Percentiles rank a stretch among this genome's conserved stretches.
Evolutionary conservation across 345 rosid genomes (phyloP).

Genomic region (Cochlearia excelsa): DNA sequence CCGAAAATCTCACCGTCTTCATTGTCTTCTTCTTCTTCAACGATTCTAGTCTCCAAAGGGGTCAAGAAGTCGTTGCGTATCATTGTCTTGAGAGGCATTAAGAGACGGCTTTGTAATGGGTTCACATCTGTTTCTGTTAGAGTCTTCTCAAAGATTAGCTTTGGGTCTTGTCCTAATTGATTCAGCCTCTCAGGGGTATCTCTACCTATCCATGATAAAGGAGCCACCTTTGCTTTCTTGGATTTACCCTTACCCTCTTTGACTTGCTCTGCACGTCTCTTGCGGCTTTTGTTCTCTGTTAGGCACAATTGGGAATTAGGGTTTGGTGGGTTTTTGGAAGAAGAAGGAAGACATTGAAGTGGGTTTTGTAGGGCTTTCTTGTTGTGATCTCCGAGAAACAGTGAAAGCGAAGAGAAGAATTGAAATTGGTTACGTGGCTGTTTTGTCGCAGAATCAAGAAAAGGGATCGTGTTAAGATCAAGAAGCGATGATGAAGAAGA

Average conservation of each 20-base stretch:
- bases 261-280: not conserved
- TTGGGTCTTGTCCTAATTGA: not conserved
- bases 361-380: not conserved
- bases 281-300: slow-evolving; percentile 4
- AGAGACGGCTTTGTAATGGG: not conserved
- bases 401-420: too few relatives aligned
- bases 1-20: not conserved
- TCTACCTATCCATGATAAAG: not conserved
- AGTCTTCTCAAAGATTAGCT: not conserved
- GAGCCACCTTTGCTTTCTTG: not conserved
- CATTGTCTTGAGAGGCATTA: not conserved
- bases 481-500: not conserved
- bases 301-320: not conserved
- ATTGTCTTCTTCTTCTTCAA: not conserved
- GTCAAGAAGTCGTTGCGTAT: slow-evolving; percentile 14
- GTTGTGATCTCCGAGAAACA: not conserved
- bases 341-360: too few relatives aligned
- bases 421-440: not conserved
- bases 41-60: not conserved
- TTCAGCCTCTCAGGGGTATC: not conserved
- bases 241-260: not conserved
- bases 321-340: not conserved
- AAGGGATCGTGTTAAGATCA: not conserved
- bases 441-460: not conserved
- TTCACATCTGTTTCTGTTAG: not conserved